Conservation (phyloP, 352 stramenopile genomes). For the Globisporangium yorkense region DNA sequence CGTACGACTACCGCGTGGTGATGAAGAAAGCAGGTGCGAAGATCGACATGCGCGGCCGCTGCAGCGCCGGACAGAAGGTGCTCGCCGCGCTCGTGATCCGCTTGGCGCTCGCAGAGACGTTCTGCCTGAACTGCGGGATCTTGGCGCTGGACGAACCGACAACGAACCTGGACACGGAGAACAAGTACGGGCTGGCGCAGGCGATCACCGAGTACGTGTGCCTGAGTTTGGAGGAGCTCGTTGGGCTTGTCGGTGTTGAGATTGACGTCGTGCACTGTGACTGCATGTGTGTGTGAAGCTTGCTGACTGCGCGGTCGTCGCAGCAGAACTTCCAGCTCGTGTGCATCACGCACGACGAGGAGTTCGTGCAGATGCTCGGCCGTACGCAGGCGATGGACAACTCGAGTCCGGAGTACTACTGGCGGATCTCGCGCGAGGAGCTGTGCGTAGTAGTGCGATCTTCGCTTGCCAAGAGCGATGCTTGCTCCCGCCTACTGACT, state of each 20-base stretch:
- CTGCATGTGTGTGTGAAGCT: conserved; percentile 39
- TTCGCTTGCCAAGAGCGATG: background rate
- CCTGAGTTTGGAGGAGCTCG: background rate
- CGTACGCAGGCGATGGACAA: conserved; percentile 72
- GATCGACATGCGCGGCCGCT: conserved; percentile 99
- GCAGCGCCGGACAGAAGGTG: conserved; percentile 97
- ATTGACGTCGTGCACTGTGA: conserved; percentile 1
- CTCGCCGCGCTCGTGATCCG: conserved; percentile 96
- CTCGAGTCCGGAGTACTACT: conserved; percentile 77
- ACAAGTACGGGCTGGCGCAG: conserved; percentile 92
- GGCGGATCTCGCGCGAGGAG: conserved; percentile 74
- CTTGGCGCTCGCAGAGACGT: conserved; percentile 97
- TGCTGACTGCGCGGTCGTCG: conserved; percentile 91
- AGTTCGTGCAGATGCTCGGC: conserved; percentile 87
- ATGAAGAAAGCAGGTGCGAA: conserved; percentile 96
- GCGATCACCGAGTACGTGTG: conserved; percentile 79
- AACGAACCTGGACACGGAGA: conserved; percentile 96
- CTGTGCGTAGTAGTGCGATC: conserved; percentile 38
- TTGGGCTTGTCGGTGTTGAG: background rate
- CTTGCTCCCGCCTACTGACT: background rate
- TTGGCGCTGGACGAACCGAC: conserved; percentile 99
- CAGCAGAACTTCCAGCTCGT: conserved; percentile 99
- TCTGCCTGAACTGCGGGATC: conserved; percentile 98
- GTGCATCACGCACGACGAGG: conserved; percentile 99
- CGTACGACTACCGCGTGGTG: conserved; percentile 99